Conservation (phyloP, 2,329 filamentous ascomycete species). For the Microdochium trichocladiopsis region DNA sequence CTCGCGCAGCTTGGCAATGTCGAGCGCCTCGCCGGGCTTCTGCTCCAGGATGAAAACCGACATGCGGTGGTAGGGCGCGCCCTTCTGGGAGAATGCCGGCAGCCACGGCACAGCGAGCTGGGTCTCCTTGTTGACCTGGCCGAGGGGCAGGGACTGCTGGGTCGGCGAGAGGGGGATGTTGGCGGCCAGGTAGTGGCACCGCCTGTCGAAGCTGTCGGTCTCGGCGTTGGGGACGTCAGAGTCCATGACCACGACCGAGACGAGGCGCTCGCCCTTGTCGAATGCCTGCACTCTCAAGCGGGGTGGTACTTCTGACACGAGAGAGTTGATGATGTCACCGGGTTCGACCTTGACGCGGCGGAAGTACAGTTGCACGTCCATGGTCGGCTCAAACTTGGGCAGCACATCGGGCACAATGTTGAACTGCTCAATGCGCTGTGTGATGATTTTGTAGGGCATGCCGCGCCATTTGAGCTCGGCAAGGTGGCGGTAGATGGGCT, state of each 20-base stretch:
- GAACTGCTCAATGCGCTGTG: constrained; percentile 83
- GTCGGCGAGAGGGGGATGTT: constrained; percentile 48
- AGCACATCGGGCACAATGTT: constrained; percentile 83
- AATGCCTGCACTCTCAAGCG: constrained; percentile 81
- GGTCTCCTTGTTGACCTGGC: constrained; percentile 47
- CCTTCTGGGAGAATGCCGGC: constrained; percentile 82
- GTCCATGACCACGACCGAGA: constrained; percentile 82
- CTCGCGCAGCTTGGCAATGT: constrained; percentile 49
- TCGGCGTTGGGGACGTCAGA: constrained; percentile 80
- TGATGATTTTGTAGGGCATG: constrained; percentile 71
- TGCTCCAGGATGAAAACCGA: constrained; percentile 82
- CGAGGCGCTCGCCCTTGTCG: constrained; percentile 70
- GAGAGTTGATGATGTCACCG: constrained; percentile 71
- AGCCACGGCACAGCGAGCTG: constrained; percentile 77
- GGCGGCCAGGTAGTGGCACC: constrained; percentile 81
- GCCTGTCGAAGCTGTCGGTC: constrained; percentile 67
- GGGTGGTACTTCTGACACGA: constrained; percentile 65
- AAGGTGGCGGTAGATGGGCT: constrained; percentile 89
- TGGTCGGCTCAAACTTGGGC: constrained; percentile 67
- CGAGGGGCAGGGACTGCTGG: constrained; percentile 57
- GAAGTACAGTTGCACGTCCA: constrained; percentile 80
- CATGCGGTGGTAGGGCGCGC: constrained; percentile 83
- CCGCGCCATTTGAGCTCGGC: constrained; percentile 82
- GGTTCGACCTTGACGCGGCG: constrained; percentile 61
- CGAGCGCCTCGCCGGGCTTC: constrained; percentile 49